These are phyloP conservation scores for Claviceps pazoutovae DNA, from an alignment of 2,329 filamentous ascomycete species.

Conservation along the genomic window DNA sequence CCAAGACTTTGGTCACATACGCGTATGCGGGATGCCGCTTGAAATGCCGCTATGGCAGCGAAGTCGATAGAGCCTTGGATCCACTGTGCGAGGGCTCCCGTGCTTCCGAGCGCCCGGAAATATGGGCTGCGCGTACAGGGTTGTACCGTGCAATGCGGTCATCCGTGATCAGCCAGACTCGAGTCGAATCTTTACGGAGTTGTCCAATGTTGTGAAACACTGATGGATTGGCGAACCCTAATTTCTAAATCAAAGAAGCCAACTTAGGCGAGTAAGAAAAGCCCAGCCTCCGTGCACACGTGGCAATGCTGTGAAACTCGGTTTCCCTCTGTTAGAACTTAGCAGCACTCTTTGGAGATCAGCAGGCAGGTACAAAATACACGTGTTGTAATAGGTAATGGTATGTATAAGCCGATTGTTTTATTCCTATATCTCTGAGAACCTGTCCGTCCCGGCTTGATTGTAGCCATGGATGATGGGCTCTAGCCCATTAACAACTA, in stretches of 20 bases:
- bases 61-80: not conserved
- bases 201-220: not conserved
- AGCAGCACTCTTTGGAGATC: not conserved
- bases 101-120: not conserved
- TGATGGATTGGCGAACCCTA: not conserved
- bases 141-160: not conserved
- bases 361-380: not conserved
- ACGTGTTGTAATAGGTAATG: not conserved
- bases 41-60: not conserved
- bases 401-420: too few relatives aligned
- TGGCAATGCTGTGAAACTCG: not conserved
- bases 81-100: not conserved
- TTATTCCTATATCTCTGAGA: too few relatives aligned
- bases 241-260: not conserved
- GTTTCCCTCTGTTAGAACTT: not conserved
- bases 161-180: not conserved
- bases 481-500: not conserved
- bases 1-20: not conserved
- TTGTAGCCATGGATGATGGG: too few relatives aligned
- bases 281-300: not conserved
- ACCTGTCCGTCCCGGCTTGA: too few relatives aligned
- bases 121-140: not conserved
- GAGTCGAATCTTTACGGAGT: not conserved
- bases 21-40: not conserved
- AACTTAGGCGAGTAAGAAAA: not conserved